Evolutionary conservation across 2,329 filamentous ascomycete species (phyloP).

Genomic region (Xylaria hypoxylon): DNA sequence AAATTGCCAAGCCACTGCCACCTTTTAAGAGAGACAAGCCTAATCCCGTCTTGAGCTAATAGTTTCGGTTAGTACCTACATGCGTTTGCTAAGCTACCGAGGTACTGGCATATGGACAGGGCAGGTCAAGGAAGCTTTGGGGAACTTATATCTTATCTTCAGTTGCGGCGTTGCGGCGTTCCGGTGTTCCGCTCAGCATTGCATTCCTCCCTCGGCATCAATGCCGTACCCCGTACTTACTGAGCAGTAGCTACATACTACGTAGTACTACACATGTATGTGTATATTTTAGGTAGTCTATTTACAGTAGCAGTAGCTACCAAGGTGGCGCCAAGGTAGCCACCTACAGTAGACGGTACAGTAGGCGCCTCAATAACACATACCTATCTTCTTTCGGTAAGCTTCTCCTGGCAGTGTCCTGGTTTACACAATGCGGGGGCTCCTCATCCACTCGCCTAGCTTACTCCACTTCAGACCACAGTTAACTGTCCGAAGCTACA

Average conservation of each 20-base stretch:
- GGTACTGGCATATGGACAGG: background rate
- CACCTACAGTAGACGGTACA: no score
- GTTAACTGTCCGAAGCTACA: no score
- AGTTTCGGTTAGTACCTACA: background rate
- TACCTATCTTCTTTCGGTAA: no score
- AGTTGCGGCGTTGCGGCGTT: background rate
- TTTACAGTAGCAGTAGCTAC: no score
- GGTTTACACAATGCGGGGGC: background rate
- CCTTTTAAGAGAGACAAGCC: background rate
- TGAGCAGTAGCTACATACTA: no score
- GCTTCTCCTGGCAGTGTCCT: no score
- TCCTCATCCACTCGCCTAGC: background rate
- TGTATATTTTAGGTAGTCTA: no score
- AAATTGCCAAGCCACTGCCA: background rate
- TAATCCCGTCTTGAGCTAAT: background rate
- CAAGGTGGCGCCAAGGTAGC: no score
- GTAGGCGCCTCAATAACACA: no score
- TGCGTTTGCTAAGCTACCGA: no score
- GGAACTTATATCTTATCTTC: background rate
- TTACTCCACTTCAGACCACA: no score
- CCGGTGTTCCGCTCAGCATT: background rate
- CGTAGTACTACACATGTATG: no score
- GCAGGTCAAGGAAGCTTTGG: background rate
- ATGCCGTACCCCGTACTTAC: background rate
- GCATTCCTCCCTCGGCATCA: slow-evolving; percentile 2